phyloP scores from a whole-genome alignment of 2,329 filamentous ascomycete species.

The Calonectria leucothoes region DNA sequence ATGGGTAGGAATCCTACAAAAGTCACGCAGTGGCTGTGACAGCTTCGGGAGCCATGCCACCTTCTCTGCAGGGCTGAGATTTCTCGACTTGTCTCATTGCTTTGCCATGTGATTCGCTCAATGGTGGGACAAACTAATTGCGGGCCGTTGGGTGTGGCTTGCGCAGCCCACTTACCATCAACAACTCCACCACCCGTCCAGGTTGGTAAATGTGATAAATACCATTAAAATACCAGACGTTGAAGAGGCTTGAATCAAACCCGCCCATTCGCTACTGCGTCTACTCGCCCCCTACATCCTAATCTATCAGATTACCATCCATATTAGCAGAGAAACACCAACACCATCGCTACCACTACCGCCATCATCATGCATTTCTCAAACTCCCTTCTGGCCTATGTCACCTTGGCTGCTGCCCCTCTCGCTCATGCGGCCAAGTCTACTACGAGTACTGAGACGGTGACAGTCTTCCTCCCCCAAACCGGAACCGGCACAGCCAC shows the following conservation, averaged over 20 bases:
- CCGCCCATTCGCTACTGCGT: background rate
- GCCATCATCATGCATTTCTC: background rate
- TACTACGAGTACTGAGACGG: constrained; percentile 20
- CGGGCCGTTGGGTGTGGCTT: too few relatives aligned
- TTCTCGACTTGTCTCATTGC: background rate
- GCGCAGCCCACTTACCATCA: background rate
- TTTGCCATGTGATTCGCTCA: background rate
- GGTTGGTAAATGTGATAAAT: background rate
- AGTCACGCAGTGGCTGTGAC: background rate
- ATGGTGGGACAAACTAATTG: background rate
- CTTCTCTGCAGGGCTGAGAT: background rate
- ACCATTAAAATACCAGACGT: background rate
- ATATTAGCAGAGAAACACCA: background rate
- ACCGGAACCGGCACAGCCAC: constrained; percentile 27
- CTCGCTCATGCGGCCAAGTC: background rate
- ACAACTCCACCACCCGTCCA: background rate
- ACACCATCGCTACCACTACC: too few relatives aligned
- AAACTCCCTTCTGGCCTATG: background rate
- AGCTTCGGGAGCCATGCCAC: background rate
- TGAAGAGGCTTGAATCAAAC: background rate
- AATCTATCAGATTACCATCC: too few relatives aligned
- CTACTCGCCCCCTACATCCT: background rate
- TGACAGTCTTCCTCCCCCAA: constrained; percentile 33
- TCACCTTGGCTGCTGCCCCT: background rate
- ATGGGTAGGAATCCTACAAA: too few relatives aligned